Evolutionary conservation across 768 basidiomycete species (phyloP).

Genomic region (Tulasnella sp.): DNA sequence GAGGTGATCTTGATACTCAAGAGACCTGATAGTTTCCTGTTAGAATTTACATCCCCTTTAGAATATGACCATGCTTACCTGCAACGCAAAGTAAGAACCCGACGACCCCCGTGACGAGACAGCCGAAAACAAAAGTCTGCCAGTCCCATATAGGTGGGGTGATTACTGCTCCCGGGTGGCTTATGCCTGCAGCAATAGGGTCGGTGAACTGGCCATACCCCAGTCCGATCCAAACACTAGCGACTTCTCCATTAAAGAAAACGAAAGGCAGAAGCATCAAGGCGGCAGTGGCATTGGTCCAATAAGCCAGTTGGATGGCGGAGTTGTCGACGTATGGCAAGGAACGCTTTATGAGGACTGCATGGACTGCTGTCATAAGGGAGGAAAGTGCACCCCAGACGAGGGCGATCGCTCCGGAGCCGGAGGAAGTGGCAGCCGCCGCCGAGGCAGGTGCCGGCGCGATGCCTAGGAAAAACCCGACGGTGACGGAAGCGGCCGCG

Average conservation of each 20-base stretch:
- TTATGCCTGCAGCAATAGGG: not conserved
- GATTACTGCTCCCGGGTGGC: conserved; percentile 41
- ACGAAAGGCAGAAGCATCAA: conserved; percentile 66
- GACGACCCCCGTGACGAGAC: conserved; percentile 70
- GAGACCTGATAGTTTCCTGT: conserved; percentile 42
- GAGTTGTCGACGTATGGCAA: conserved; percentile 70
- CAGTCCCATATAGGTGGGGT: conserved; percentile 46
- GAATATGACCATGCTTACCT: conserved; percentile 43
- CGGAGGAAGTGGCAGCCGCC: conserved; percentile 52
- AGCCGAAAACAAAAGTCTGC: conserved; percentile 64
- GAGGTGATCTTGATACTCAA: conserved; percentile 72
- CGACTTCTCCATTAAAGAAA: conserved; percentile 58
- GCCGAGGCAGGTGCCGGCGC: conserved; percentile 47
- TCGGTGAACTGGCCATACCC: conserved; percentile 34
- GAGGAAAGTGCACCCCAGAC: conserved; percentile 73
- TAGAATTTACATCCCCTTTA: not conserved
- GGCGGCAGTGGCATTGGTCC: conserved; percentile 74
- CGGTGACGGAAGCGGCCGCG: conserved; percentile 66
- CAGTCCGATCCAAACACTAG: conserved; percentile 40
- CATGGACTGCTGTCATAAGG: conserved; percentile 73
- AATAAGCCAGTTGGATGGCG: conserved; percentile 75
- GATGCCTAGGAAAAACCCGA: conserved; percentile 78
- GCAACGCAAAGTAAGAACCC: conserved; percentile 82
- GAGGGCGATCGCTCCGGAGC: conserved; percentile 47
- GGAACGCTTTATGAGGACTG: conserved; percentile 73